Evolutionary conservation across 1,284 basidiomycete species (phyloP).

Genomic region (Marasmius oreades): DNA sequence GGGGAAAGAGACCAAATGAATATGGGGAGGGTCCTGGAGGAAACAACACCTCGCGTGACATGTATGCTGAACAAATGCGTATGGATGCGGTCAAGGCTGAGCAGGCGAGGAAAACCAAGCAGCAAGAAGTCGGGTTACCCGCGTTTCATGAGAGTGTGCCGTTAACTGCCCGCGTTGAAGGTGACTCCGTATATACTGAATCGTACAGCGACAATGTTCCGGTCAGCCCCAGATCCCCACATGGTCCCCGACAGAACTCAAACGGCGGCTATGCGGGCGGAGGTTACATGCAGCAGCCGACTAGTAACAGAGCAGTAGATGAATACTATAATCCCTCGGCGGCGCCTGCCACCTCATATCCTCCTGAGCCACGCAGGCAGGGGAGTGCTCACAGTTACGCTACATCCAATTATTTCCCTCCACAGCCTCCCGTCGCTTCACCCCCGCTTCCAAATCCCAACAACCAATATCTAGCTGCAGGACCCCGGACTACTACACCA

Average conservation of each 20-base stretch:
- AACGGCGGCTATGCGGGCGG: conserved; percentile 37
- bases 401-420: conserved; percentile 31
- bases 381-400: conserved; percentile 40
- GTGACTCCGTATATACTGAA: conserved; percentile 49
- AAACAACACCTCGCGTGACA: conserved; percentile 23
- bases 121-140: conserved; percentile 68
- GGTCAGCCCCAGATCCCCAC: conserved; percentile 13
- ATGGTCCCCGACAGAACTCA: conserved; percentile 19
- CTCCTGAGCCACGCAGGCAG: conserved; percentile 42
- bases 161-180: conserved; percentile 55
- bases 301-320: conserved; percentile 67
- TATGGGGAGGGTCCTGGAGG: conserved; percentile 20
- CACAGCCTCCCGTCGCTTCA: conserved; percentile 16
- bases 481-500: conserved; percentile 28
- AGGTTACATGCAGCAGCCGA: conserved; percentile 61
- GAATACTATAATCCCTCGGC: conserved; percentile 57
- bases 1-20: conserved; percentile 26
- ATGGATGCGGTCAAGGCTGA: conserved; percentile 81
- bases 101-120: conserved; percentile 70
- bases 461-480: conserved; percentile 20
- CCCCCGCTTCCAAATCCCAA: conserved; percentile 17
- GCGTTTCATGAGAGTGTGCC: conserved; percentile 73
- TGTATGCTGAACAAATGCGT: conserved; percentile 62
- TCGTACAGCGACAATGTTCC: conserved; percentile 33
- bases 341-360: conserved; percentile 30